Base-by-base conservation (phyloP, 257 asterid genomes). In the Thymus mandschuricus region DNA sequence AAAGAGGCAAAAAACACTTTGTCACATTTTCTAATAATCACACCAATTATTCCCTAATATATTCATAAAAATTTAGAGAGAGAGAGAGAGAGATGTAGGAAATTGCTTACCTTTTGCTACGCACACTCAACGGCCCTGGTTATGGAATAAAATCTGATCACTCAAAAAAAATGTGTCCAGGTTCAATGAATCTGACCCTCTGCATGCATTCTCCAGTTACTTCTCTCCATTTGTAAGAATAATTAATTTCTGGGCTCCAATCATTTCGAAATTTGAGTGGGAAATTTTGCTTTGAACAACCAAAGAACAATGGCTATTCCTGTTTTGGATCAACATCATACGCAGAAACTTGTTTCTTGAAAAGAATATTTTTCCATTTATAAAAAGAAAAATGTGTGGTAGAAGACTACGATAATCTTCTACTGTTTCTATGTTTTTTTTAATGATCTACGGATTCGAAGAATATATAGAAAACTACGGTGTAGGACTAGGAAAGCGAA, bases 61-160 rank as follows among this genome's bases (percentile, higher is more conserved):
- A 73, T 46, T 41, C 9, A n/a, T 10, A 46, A 46, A 10, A 2
- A 49, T 4, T 2, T 34, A 34, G 2, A 34, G 6, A 38, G 6
- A 38, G 6, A 38, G 21, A 52, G 27, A 21, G 70, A 62, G 60
- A 64, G 57, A 77, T 29, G 31, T 55, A 76, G 57, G 21, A 70
- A 69, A 38, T 77, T 62, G 60, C 68, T 49, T 66, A 46, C 70
- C 83, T 80, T 78, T 78, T 35, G 45, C 27, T 59, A 31, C 64
- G 81, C 91, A 85, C 85, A 45, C 54, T 72, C 61, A 51, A 70
- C 71, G 92, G 85, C 72, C 29, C 68, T 76, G 68, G 48, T 66
- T 65, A 46, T 1, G 72, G 72, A 60, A 71, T 60, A 65, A 76
- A 63, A 21, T 21, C 58, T 56, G 41, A 59, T 58, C 54, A 44